Conservation (phyloP, 257 asterid genomes). For the Capsicum rhomboideum region DNA sequence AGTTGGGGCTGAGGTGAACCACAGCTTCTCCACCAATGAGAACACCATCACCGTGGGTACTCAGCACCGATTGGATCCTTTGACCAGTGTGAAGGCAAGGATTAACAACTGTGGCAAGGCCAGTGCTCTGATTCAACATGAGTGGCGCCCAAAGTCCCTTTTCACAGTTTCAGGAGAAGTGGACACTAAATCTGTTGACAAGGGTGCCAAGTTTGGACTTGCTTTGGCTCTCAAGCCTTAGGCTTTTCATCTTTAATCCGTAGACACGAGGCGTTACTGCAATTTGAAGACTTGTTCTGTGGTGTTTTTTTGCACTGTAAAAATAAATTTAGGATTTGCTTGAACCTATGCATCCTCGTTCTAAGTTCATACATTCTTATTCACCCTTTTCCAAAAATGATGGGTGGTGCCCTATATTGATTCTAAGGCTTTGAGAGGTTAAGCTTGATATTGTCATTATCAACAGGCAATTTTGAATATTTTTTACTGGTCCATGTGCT, state of each 20-base stretch:
- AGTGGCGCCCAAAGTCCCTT: slow-evolving; percentile 57
- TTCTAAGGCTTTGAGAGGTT: background rate
- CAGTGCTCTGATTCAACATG: slow-evolving; percentile 50
- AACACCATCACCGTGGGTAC: slow-evolving; percentile 45
- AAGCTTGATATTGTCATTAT: background rate
- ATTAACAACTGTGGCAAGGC: slow-evolving; percentile 45
- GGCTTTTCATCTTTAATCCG: background rate
- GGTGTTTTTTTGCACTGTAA: slow-evolving; percentile 2
- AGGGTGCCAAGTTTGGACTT: slow-evolving; percentile 49
- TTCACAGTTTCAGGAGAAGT: slow-evolving; percentile 43
- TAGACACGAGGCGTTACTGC: background rate
- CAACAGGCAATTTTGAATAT: background rate
- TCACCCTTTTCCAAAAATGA: background rate
- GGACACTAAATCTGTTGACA: slow-evolving; percentile 45
- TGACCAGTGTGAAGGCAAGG: slow-evolving; percentile 45
- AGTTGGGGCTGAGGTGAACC: slow-evolving; percentile 51
- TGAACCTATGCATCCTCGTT: slow-evolving; percentile 9
- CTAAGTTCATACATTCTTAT: background rate
- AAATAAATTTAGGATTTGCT: slow-evolving; percentile 7
- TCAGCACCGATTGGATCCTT: slow-evolving; percentile 40
- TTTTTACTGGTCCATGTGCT: background rate
- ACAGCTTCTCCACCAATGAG: slow-evolving; percentile 38
- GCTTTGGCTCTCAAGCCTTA: slow-evolving; percentile 54
- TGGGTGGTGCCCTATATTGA: background rate
- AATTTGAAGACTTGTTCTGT: background rate